Conservation (phyloP, 257 asterid genomes). For the Nicotiana otophora region DNA sequence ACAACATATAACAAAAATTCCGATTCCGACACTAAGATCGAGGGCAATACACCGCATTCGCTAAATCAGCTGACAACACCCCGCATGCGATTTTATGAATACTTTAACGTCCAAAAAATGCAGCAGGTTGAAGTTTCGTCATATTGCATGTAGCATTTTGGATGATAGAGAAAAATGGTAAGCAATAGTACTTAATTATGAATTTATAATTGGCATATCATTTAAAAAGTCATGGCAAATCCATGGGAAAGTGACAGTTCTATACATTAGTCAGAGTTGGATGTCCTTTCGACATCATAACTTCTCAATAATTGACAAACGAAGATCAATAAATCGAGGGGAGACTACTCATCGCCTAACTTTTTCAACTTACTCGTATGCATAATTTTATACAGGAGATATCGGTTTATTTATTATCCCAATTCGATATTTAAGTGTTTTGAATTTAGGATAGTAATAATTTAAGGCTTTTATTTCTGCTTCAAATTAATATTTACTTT, state of each 20-base stretch:
- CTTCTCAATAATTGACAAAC: neutral
- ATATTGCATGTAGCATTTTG: neutral
- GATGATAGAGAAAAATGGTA: neutral
- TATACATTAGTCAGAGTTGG: slow-evolving; percentile 3
- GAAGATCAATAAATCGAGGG: neutral
- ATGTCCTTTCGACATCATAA: neutral
- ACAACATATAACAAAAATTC: no score
- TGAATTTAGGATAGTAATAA: no score
- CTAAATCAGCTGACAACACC: neutral
- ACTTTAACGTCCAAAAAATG: neutral
- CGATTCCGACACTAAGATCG: neutral
- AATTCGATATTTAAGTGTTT: neutral
- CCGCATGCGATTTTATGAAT: neutral
- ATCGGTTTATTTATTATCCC: no score
- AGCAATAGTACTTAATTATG: neutral
- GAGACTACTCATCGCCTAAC: neutral
- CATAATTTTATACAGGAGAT: no score
- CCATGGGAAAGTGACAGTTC: slow-evolving; percentile 15
- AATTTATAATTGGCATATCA: slow-evolving; percentile 2
- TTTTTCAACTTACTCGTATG: neutral
- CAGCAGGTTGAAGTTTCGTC: neutral
- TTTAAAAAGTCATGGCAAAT: slow-evolving; percentile 9
- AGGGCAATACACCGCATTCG: neutral
- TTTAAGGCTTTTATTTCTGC: no score
- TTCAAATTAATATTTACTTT: no score